A percentile compares a stretch with the other conserved stretches of the same genome.
These are phyloP conservation scores for Oenanthe sinensis DNA, from an alignment of 129 eudicot species.

Conservation along the genomic window DNA sequence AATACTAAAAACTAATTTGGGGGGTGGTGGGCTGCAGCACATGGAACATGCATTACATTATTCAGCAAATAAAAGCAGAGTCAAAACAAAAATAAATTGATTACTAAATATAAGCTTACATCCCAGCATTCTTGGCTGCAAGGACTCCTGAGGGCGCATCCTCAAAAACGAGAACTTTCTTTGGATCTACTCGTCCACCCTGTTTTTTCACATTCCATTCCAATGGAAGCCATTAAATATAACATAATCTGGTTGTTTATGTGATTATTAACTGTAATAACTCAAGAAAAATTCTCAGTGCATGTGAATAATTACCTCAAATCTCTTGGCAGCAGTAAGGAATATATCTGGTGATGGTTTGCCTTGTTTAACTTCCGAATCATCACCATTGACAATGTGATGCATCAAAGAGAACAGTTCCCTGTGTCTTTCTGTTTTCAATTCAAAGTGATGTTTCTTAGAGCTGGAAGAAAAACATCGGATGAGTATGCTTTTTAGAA, in stretches of 20 bases:
- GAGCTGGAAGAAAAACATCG: constrained; percentile 38
- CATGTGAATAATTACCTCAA: constrained; percentile 47
- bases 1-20: not conserved
- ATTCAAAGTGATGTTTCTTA: constrained; percentile 67
- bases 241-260: not conserved
- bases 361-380: constrained; percentile 96
- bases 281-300: not conserved
- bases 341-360: constrained; percentile 94
- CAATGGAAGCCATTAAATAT: not conserved
- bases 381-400: constrained; percentile 93
- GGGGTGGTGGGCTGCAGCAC: not conserved
- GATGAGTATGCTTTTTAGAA: not conserved
- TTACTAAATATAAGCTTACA: constrained; percentile 46
- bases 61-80: no score
- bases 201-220: constrained; percentile 24
- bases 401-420: constrained; percentile 89
- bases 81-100: not conserved
- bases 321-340: constrained; percentile 87
- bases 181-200: constrained; percentile 74
- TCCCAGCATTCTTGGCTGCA: constrained; percentile 97
- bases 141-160: constrained; percentile 96
- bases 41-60: not conserved
- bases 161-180: constrained; percentile 74
- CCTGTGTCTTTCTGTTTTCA: constrained; percentile 83
- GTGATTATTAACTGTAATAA: not conserved